phyloP scores from a whole-genome alignment of 345 rosid genomes.

The Hypericum androsaemum region DNA sequence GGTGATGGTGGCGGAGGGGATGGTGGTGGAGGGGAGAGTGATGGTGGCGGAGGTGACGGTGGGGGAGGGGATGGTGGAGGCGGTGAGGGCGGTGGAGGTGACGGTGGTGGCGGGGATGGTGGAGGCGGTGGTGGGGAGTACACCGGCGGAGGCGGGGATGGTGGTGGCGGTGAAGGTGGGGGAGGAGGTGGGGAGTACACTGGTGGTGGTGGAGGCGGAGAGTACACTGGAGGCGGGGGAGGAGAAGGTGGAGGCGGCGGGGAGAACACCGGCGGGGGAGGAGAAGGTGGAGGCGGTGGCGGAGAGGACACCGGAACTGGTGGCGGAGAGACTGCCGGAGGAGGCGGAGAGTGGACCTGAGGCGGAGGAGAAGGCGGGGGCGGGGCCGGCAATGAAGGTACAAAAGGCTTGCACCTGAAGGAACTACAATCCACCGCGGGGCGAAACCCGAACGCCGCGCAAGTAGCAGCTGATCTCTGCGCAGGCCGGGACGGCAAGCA shows the following conservation, averaged over 20 bases:
- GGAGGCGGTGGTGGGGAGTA: slow-evolving; percentile 29
- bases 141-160: slow-evolving; percentile 27
- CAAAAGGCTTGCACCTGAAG: slow-evolving; percentile 56
- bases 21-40: slow-evolving; percentile 16
- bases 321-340: slow-evolving; percentile 30
- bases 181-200: slow-evolving; percentile 23
- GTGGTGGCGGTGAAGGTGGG: background rate
- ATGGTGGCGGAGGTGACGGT: slow-evolving; percentile 19
- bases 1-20: slow-evolving; percentile 27
- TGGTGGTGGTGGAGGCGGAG: slow-evolving; percentile 22
- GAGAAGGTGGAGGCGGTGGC: slow-evolving; percentile 15
- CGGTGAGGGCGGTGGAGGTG: slow-evolving; percentile 22
- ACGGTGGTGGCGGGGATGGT: slow-evolving; percentile 17
- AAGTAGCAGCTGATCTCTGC: slow-evolving; percentile 49
- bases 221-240: slow-evolving; percentile 8
- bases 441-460: slow-evolving; percentile 46
- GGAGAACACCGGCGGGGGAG: slow-evolving; percentile 14
- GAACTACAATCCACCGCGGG: slow-evolving; percentile 56
- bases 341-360: slow-evolving; percentile 31
- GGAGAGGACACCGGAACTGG: slow-evolving; percentile 15
- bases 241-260: slow-evolving; percentile 18
- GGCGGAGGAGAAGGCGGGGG: slow-evolving; percentile 43
- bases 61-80: slow-evolving; percentile 23
- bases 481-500: slow-evolving; percentile 59
- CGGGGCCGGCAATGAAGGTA: slow-evolving; percentile 47